Base-by-base conservation (phyloP, 345 rosid species). In the Boechera retrofracta region DNA sequence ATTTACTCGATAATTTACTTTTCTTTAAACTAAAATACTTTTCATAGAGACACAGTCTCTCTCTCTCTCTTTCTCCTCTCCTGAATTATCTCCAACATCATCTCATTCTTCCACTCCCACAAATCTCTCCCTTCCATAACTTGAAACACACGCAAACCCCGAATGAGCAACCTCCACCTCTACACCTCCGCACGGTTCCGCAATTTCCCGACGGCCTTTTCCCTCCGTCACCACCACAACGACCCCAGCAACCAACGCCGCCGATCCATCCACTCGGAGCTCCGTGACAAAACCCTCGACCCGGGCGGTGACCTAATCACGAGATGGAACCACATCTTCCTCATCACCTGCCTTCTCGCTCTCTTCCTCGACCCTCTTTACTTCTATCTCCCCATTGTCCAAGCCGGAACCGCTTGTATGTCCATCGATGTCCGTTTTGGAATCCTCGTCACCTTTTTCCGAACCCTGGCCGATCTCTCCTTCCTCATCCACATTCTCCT, bases 281-380 rank as follows among this genome's bases (percentile, higher is more conserved):
- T 79, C 66, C 75, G 89, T 88, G 59, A 87, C 79, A 84, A 81
- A 65, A 75, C 82, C 56, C 92, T 85, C 10, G 93, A 91, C 36
- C 98, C 97, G 2, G 85, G 93, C 3, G 83, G 91, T 81, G 85
- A 77, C 10, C 67, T 89, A 47, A 82, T 91, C 61, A 79, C 67
- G 38, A 77, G 67, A 84, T 93, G 97, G 95, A 86, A 89, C 85
- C 89, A 84, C 71, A 82, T 93, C 26, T 89, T 93, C 83, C 89
- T 93, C 13, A 56, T 88, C 33, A 72, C 89, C 2, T 87, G 88
- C 75, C 83, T 89, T 41, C 67, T 93, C 45, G 97, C 97, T 31
- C 80, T 89, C 53, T 93, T 91, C 74, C 82, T 93, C 59, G 97
- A 93, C 79, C 98, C 97, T 73, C 88, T 93, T 60, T 93, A 89